phyloP scores from a whole-genome alignment of 192 early-diverging fungal genomes.

The Podila verticillata region DNA sequence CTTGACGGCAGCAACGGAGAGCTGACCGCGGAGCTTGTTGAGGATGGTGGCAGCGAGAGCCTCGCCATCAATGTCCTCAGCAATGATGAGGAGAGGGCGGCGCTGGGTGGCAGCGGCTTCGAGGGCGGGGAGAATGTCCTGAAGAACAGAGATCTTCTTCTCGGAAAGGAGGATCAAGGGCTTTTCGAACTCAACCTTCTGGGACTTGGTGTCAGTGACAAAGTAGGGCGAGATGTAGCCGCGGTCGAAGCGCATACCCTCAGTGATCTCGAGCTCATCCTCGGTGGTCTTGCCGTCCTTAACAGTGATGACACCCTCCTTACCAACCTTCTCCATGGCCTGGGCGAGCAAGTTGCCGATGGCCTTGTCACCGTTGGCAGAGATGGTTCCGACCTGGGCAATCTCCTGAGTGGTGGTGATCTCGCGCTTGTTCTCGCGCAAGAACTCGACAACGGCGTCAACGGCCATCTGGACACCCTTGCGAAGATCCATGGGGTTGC shows the following conservation, averaged over 20 bases:
- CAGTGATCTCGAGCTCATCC: slow-evolving; percentile 99
- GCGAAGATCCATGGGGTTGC: slow-evolving; percentile 99
- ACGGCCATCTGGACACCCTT: slow-evolving; percentile 95
- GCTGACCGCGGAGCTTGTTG: slow-evolving; percentile 99
- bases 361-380: slow-evolving; percentile 98
- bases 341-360: slow-evolving; percentile 97
- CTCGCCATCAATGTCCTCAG: slow-evolving; percentile 99
- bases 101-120: slow-evolving; percentile 95
- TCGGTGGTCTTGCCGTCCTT: slow-evolving; percentile 99
- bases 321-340: slow-evolving; percentile 99
- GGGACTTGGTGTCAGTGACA: slow-evolving; percentile 97
- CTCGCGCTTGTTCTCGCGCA: slow-evolving; percentile 89
- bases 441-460: slow-evolving; percentile 91
- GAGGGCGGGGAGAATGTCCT: slow-evolving; percentile 96
- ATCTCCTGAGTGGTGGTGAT: slow-evolving; percentile 97
- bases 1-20: slow-evolving; percentile 98
- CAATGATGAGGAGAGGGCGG: slow-evolving; percentile 96
- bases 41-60: slow-evolving; percentile 99
- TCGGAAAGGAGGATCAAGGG: slow-evolving; percentile 98
- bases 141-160: slow-evolving; percentile 96
- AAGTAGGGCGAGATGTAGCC: slow-evolving; percentile 99
- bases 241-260: slow-evolving; percentile 99
- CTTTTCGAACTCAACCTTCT: slow-evolving; percentile 99
- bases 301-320: slow-evolving; percentile 99
- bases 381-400: slow-evolving; percentile 98